These are phyloP conservation scores for Mortierella sp. DNA, from an alignment of 371 early-diverging fungal genomes.

Conservation along the genomic window DNA sequence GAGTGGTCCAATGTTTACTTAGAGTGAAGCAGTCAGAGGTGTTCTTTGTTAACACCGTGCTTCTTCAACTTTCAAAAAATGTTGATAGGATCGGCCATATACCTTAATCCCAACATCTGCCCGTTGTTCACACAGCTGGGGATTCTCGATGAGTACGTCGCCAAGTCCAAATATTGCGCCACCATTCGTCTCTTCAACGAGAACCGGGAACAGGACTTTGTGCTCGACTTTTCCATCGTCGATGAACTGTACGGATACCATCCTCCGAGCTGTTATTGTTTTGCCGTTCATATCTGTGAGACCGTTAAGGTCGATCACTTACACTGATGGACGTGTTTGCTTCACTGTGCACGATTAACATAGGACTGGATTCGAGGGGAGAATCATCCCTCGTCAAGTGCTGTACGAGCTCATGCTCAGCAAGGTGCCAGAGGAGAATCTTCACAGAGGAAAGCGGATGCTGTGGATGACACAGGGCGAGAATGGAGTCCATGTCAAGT, in stretches of 20 bases:
- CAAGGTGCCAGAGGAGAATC: background rate
- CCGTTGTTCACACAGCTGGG: background rate
- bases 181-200: constrained; percentile 5
- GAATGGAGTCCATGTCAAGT: background rate
- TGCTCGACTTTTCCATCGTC: background rate
- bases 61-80: background rate
- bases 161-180: background rate
- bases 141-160: background rate
- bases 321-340: background rate
- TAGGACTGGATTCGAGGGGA: background rate
- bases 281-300: background rate
- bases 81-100: constrained; percentile 6
- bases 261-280: too few species aligned
- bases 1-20: background rate
- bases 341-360: too few species aligned
- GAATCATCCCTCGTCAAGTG: background rate
- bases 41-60: background rate
- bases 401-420: background rate
- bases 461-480: constrained; percentile 1
- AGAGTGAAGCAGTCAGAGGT: too few species aligned
- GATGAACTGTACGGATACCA: background rate
- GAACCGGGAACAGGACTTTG: constrained; percentile 10
- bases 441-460: background rate
- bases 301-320: background rate
- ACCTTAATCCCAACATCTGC: background rate